These are phyloP conservation scores for Cokeromyces recurvatus DNA, from an alignment of 371 early-diverging fungal species.

Conservation along the genomic window DNA sequence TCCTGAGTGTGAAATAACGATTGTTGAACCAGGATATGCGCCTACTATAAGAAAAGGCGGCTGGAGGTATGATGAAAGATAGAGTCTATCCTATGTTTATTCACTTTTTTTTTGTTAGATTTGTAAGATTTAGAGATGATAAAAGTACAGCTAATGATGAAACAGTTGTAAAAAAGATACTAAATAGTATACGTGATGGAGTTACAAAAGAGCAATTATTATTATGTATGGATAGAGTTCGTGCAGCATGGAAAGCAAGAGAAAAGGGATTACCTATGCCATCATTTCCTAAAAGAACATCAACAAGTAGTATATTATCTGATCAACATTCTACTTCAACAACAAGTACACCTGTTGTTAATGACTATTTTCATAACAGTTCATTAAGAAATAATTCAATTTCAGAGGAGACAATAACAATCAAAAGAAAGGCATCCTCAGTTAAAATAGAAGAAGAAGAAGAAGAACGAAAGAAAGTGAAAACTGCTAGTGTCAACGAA, in stretches of 20 bases:
- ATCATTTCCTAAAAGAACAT: neutral
- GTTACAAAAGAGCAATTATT: slow-evolving; percentile 49
- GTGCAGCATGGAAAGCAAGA: slow-evolving; percentile 62
- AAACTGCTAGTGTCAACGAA: too few relatives aligned
- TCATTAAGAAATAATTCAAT: too few relatives aligned
- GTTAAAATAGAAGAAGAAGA: too few relatives aligned
- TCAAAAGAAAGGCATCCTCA: too few relatives aligned
- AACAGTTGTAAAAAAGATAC: slow-evolving; percentile 45
- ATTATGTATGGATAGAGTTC: slow-evolving; percentile 46
- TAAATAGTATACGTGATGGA: slow-evolving; percentile 50
- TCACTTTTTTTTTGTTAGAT: slow-evolving; percentile 20
- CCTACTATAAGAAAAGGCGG: slow-evolving; percentile 54
- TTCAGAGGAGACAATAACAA: too few relatives aligned
- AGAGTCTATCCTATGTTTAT: neutral
- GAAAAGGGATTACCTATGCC: slow-evolving; percentile 43
- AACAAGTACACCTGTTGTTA: slow-evolving; percentile 2
- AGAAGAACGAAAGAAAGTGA: too few relatives aligned
- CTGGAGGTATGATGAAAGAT: slow-evolving; percentile 54
- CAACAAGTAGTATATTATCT: neutral
- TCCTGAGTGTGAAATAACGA: slow-evolving; percentile 51
- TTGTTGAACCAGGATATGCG: slow-evolving; percentile 61
- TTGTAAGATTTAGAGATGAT: slow-evolving; percentile 66
- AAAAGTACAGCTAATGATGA: slow-evolving; percentile 69
- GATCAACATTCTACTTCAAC: neutral
- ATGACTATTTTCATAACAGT: too few relatives aligned